These are phyloP conservation scores for Ochetophila trinervis DNA, from an alignment of 306 rosid genomes.

Conservation along the genomic window DNA sequence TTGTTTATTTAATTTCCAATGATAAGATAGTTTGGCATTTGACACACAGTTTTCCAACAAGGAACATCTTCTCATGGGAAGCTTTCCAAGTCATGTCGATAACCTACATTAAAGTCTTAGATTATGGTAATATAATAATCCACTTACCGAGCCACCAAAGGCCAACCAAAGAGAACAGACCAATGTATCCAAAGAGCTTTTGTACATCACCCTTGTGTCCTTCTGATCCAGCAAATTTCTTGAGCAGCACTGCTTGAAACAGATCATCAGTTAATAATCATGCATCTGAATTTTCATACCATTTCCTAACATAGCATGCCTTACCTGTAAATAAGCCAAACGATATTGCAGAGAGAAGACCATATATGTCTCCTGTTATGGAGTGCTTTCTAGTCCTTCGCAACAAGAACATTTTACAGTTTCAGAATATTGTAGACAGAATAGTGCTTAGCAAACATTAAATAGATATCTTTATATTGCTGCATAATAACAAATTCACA, in stretches of 20 bases:
- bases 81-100: conserved; percentile 1
- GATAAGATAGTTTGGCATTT: too few species aligned
- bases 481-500: background rate
- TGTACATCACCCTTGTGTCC: conserved; percentile 67
- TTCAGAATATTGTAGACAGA: conserved; percentile 6
- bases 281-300: background rate
- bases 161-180: conserved; percentile 63
- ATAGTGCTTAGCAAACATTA: background rate
- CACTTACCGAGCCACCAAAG: conserved; percentile 86
- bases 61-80: background rate
- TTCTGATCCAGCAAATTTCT: conserved; percentile 63
- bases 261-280: conserved; percentile 14
- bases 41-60: background rate
- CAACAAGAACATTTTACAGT: conserved; percentile 16
- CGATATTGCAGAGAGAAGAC: conserved; percentile 60
- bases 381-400: conserved; percentile 51
- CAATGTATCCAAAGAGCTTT: conserved; percentile 67
- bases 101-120: too few species aligned
- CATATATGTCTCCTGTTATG: conserved; percentile 48
- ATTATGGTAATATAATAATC: background rate
- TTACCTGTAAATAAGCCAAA: conserved; percentile 69
- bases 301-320: conserved; percentile 1
- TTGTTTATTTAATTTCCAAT: too few species aligned
- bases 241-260: conserved; percentile 56
- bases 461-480: background rate